Percentiles rank a stretch among this genome's conserved stretches.
Evolutionary conservation across 257 asterid species (phyloP).

Genomic region (Gentiana dahurica): DNA sequence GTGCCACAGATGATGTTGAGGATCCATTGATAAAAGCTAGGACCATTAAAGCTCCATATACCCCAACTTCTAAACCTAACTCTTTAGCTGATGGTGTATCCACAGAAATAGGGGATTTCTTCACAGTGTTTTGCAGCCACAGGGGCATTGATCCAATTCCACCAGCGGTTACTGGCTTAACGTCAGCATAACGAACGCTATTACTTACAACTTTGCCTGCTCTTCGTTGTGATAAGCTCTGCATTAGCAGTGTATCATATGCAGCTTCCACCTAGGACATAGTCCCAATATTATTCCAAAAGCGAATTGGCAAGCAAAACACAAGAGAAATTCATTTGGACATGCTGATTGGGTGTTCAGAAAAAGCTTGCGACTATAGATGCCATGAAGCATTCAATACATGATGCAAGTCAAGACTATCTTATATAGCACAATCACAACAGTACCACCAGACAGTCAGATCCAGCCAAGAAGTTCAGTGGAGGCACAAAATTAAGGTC

Average conservation of each 20-base stretch:
- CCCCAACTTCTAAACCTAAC: conserved; percentile 93
- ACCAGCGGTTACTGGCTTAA: conserved; percentile 54
- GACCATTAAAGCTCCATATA: conserved; percentile 90
- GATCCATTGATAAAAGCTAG: conserved; percentile 82
- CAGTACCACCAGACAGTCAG: too few relatives aligned
- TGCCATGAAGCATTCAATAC: neutral
- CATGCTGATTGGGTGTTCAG: too few relatives aligned
- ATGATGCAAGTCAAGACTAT: too few relatives aligned
- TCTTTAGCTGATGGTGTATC: conserved; percentile 77
- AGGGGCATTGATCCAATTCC: conserved; percentile 62
- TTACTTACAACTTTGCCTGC: conserved; percentile 79
- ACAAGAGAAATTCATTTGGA: too few relatives aligned
- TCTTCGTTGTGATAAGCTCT: conserved; percentile 80
- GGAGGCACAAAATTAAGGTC: too few relatives aligned
- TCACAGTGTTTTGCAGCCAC: conserved; percentile 67
- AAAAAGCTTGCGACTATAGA: neutral
- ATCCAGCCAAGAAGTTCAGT: too few relatives aligned
- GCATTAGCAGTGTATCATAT: conserved; percentile 91
- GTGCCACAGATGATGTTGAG: conserved; percentile 35
- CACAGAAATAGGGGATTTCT: conserved; percentile 43
- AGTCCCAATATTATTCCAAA: conserved; percentile 15
- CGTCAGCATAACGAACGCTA: conserved; percentile 84
- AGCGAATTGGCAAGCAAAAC: neutral
- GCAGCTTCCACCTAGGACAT: conserved; percentile 82
- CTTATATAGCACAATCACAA: too few relatives aligned